Evolutionary conservation across 2,329 filamentous ascomycete genomes (phyloP).

Genomic region (Aureobasidium sp.): DNA sequence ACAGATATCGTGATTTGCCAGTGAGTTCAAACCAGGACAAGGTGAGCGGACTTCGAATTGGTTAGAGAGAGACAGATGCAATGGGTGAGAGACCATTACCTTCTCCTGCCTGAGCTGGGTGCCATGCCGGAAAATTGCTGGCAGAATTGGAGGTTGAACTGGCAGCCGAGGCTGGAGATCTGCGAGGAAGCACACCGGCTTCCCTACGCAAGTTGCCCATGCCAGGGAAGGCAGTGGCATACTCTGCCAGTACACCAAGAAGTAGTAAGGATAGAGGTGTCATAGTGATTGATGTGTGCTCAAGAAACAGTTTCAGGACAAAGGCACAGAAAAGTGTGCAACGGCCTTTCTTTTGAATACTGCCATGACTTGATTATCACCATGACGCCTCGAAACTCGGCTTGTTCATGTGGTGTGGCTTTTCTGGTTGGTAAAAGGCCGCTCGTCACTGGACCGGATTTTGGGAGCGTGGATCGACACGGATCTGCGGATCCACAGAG

Average conservation of each 20-base stretch:
- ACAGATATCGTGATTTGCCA: slow-evolving; percentile 17
- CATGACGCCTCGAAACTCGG: neutral
- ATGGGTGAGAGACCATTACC: neutral
- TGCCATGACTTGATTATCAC: neutral
- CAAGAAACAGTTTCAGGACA: neutral
- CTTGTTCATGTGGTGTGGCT: neutral
- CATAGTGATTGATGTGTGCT: neutral
- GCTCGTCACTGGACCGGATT: slow-evolving; percentile 3
- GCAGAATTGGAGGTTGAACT: neutral
- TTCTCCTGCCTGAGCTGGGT: slow-evolving; percentile 9
- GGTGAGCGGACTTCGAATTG: slow-evolving; percentile 24
- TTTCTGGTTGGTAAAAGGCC: neutral
- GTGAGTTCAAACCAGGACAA: slow-evolving; percentile 11
- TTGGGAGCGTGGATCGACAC: neutral
- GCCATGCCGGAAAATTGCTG: slow-evolving; percentile 11
- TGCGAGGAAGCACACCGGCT: neutral
- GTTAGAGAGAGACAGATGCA: slow-evolving; percentile 17
- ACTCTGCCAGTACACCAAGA: neutral
- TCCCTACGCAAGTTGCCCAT: slow-evolving; percentile 6
- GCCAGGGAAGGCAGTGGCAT: slow-evolving; percentile 11
- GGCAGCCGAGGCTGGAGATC: neutral
- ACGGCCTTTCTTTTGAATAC: neutral
- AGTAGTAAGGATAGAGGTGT: slow-evolving; percentile 2
- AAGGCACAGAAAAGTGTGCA: neutral
- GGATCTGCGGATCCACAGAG: slow-evolving; percentile 7